Evolutionary conservation across 495 filamentous ascomycete genomes (phyloP).

Genomic region (Talaromyces proteolyticus): DNA sequence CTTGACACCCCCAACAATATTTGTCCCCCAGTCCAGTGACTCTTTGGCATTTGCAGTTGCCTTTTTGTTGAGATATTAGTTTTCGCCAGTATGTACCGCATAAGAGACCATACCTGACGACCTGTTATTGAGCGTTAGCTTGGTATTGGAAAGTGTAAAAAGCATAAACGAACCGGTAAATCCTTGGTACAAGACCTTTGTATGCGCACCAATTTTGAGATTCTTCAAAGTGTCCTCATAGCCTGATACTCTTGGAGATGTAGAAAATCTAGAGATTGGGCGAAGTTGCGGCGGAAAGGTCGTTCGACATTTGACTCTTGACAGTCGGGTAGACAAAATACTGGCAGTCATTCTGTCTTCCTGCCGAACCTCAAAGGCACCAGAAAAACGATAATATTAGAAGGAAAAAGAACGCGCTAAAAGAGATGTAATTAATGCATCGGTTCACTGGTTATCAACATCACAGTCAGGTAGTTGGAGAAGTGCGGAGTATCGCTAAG

Average conservation of each 20-base stretch:
- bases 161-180: slow-evolving; percentile 60
- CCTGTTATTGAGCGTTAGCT: neutral
- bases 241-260: slow-evolving; percentile 19
- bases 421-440: too few relatives aligned
- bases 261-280: slow-evolving; percentile 28
- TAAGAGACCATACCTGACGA: slow-evolving; percentile 20
- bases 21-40: slow-evolving; percentile 79
- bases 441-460: too few relatives aligned
- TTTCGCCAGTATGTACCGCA: neutral
- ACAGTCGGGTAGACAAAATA: too few relatives aligned
- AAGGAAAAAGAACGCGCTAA: too few relatives aligned
- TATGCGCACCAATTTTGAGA: slow-evolving; percentile 72
- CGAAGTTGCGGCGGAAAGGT: neutral
- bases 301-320: neutral
- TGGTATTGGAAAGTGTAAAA: neutral
- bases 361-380: too few relatives aligned
- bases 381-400: too few relatives aligned
- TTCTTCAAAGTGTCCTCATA: slow-evolving; percentile 67
- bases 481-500: neutral
- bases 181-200: slow-evolving; percentile 80
- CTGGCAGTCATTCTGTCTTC: too few relatives aligned
- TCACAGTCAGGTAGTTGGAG: too few relatives aligned
- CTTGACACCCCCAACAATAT: slow-evolving; percentile 81
- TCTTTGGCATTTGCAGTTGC: slow-evolving; percentile 81
- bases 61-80: slow-evolving; percentile 20